Evolutionary conservation across 2,329 filamentous ascomycete species (phyloP), one percentile per base, ranked within the genome.

Genomic region (Beauveria caledonica): DNA sequence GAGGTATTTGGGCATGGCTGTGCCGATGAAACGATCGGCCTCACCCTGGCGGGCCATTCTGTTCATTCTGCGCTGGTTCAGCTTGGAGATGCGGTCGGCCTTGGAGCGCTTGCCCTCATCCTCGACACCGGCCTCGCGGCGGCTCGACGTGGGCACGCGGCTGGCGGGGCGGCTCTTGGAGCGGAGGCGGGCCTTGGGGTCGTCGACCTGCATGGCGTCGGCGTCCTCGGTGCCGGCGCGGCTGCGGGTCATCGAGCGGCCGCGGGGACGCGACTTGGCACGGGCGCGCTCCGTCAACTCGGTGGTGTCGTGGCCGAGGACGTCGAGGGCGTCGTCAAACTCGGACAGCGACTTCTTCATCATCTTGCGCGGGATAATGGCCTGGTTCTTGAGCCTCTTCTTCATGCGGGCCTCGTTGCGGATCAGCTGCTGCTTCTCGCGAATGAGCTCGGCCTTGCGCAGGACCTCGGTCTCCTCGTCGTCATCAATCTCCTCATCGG

Each of bases 61-160:
- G 80, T 99, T 99, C 92, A 95, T 97, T 85, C 92, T 93, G 83
- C 93, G 92, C 86, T 99, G 95, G 69, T 87, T 83, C 72, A 99
- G 78, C 83, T 96, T 97, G 72, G 86, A 83, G 72, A 95, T 80
- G 69, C 88, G 86, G 75, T 96, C 92, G 42, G 90, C 92, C 83
- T 93, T 95, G 62, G 80, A 82, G 66, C 89, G 84, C 54, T 83
- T 78, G 58, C 72, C 75, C 65, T 85, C 83, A 70, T 89, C 84
- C 62, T 80, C 82, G 46, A 97, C 87, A 77, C 90, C 91, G 65
- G 92, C 90, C 29, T 87, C 86, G 63, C 85, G 82, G 70, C 90
- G 82, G 76, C 91, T 91, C 58, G 75, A 76, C 15, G 69, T 68
- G 64, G 81, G 79, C 66, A 77, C 80, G 67, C 78, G 80, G 75